Conservation (phyloP, 2,329 filamentous ascomycete species). For the Exophiala sp. region DNA sequence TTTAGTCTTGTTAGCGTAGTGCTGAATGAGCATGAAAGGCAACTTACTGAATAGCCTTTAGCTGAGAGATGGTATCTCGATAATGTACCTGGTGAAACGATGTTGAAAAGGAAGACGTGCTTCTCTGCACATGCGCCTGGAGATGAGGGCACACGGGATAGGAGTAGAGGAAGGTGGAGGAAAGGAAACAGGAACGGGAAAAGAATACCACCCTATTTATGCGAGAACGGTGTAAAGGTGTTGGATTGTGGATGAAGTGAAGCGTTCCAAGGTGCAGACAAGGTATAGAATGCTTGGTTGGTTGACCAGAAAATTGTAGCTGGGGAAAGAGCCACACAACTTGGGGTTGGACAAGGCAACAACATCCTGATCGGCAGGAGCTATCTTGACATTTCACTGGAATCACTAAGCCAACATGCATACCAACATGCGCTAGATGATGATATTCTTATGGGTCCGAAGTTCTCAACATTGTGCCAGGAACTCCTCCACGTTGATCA, state of each 20-base stretch:
- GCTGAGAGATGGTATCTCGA: slow-evolving; percentile 11
- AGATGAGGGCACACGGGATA: not conserved
- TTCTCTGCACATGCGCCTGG: slow-evolving; percentile 4
- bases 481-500: not conserved
- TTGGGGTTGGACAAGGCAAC: slow-evolving; percentile 1
- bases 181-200: not conserved
- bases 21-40: not conserved
- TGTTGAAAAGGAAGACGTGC: slow-evolving; percentile 2
- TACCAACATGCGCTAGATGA: not conserved
- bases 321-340: slow-evolving; percentile 10
- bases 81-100: slow-evolving; percentile 8
- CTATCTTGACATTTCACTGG: not conserved
- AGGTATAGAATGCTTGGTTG: slow-evolving; percentile 1
- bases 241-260: not conserved
- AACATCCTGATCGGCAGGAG: slow-evolving; percentile 11
- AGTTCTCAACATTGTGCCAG: not conserved
- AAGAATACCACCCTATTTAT: slow-evolving; percentile 12
- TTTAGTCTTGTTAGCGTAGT: not conserved
- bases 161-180: slow-evolving; percentile 1
- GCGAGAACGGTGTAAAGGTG: not conserved
- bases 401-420: not conserved
- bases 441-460: not conserved
- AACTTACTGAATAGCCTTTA: slow-evolving; percentile 4
- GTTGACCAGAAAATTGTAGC: slow-evolving; percentile 1
- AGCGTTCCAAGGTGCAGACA: not conserved